phyloP scores from a whole-genome alignment of 495 filamentous ascomycete genomes.

The Neurospora sp. region DNA sequence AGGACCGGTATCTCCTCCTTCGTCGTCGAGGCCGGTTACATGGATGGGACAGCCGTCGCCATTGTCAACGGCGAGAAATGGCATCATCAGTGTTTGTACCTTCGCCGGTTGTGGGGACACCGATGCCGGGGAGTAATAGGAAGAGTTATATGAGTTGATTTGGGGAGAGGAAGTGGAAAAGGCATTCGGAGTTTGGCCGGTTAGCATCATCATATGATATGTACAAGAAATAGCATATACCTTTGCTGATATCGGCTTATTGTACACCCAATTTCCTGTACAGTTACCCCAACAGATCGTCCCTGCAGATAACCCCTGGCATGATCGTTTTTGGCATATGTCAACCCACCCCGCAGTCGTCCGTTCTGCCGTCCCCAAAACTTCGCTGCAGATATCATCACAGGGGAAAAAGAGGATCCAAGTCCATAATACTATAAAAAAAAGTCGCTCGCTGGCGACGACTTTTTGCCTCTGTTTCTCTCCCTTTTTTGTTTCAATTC shows the following conservation, averaged over 20 bases:
- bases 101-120: not conserved
- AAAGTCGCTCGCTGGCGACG: slow-evolving; percentile 6
- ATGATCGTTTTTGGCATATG: not conserved
- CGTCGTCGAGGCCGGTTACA: not conserved
- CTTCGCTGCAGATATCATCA: slow-evolving; percentile 41
- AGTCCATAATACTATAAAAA: slow-evolving; percentile 8
- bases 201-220: not conserved
- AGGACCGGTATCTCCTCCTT: not conserved
- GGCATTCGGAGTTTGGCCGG: not conserved
- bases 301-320: not conserved
- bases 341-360: not conserved
- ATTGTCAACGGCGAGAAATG: not conserved
- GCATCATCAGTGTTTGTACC: not conserved
- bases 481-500: not conserved
- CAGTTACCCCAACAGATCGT: not conserved
- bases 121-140: not conserved
- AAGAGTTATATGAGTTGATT: not conserved
- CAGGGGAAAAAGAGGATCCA: slow-evolving; percentile 15
- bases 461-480: not conserved
- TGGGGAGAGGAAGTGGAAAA: not conserved
- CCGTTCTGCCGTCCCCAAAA: slow-evolving; percentile 36
- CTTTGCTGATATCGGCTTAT: not conserved
- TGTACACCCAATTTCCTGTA: not conserved
- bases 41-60: not conserved
- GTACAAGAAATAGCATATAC: not conserved